phyloP scores from a whole-genome alignment of 768 basidiomycete genomes.

The Russula vinacea region DNA sequence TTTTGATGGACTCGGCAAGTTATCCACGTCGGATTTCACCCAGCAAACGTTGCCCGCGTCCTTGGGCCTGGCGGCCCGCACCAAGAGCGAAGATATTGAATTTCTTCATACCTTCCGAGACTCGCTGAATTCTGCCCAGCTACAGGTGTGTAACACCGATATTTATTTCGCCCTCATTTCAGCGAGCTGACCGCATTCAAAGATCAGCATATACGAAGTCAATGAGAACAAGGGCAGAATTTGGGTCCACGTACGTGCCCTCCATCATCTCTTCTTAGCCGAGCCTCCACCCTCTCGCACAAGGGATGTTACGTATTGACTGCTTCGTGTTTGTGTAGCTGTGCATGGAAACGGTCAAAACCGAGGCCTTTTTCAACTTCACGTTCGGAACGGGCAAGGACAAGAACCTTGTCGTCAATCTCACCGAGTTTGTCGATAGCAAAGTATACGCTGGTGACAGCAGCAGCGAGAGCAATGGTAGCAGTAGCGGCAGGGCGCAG shows the following conservation, averaged over 20 bases:
- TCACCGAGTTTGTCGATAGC: constrained; percentile 6
- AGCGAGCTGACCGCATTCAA: background rate
- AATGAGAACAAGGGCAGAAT: background rate
- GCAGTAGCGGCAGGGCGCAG: background rate
- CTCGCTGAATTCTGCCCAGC: background rate
- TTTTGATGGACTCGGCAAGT: background rate
- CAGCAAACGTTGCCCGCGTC: background rate
- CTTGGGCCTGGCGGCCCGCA: background rate
- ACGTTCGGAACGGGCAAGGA: background rate
- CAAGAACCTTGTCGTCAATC: background rate
- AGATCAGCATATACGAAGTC: background rate
- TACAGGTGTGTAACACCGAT: background rate
- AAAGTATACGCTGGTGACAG: background rate
- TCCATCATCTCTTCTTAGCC: background rate
- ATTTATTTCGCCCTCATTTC: background rate
- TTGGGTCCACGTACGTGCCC: background rate
- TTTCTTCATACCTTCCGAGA: background rate
- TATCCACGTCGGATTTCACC: background rate
- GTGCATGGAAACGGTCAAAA: background rate
- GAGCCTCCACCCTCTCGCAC: background rate
- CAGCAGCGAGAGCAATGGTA: background rate
- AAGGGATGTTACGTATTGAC: background rate
- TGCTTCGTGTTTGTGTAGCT: background rate
- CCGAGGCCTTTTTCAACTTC: constrained; percentile 1
- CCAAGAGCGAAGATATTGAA: background rate